phyloP scores from a whole-genome alignment of 179 eudicot genomes.

The Gypsophila paniculata region DNA sequence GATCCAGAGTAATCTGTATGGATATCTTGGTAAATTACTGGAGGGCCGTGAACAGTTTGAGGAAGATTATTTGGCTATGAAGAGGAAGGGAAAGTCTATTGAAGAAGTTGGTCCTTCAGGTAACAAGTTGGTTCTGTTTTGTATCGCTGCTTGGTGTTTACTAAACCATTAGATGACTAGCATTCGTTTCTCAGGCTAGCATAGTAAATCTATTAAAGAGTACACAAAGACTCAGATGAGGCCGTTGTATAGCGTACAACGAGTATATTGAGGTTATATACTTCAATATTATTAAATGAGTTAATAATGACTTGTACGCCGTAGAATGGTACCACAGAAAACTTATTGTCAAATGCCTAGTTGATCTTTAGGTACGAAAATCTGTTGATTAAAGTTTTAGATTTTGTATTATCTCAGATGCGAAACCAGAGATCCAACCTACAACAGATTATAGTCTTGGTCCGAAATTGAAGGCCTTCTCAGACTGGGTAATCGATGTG shows the following conservation, averaged over 20 bases:
- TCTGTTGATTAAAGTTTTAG: background rate
- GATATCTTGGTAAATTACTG: slow-evolving; percentile 57
- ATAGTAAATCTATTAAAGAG: background rate
- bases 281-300: no score
- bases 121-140: slow-evolving; percentile 26
- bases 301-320: no score
- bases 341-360: background rate
- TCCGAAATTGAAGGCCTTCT: slow-evolving; percentile 50
- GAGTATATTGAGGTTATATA: no score
- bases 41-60: slow-evolving; percentile 73
- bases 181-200: background rate
- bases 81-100: slow-evolving; percentile 28
- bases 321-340: no score
- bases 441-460: slow-evolving; percentile 48
- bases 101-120: slow-evolving; percentile 39
- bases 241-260: no score
- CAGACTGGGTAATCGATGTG: slow-evolving; percentile 67
- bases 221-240: no score
- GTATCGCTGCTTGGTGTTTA: background rate
- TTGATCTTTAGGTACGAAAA: background rate
- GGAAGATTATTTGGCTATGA: slow-evolving; percentile 46
- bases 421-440: slow-evolving; percentile 12
- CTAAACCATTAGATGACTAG: background rate
- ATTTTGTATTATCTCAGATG: slow-evolving; percentile 23
- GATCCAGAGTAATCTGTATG: slow-evolving; percentile 69